Evolutionary conservation across 148 eudicot genomes (phyloP), one percentile per base, ranked within the genome.

Genomic region (Rhododendron griersonianum): DNA sequence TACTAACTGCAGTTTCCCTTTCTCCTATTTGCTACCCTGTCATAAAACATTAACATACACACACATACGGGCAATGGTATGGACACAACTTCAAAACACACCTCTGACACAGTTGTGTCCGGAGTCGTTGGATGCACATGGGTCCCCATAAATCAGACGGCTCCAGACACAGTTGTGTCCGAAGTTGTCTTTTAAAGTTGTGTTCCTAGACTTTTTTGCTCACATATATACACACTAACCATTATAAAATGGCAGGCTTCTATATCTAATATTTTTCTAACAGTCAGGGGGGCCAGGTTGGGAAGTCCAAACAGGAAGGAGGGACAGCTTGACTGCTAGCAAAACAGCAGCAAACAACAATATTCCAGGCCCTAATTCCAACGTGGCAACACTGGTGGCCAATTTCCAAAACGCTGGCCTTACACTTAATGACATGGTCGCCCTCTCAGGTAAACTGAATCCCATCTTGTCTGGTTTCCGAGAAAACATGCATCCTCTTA

Each of bases 221-320:
- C 9, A 16, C 8, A 19, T 21, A 21, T 28, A 69, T 13, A 69
- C 16, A 30, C 14, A 30, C 76, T 18, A 16, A 16, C 18, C 47
- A 75, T 1, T 35, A 5, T 75, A 16, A 14, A 74, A 4, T 33
- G 23, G 16, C 45, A 14, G 18, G 15, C 5, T 74, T 33, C 44
- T 33, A 30, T 30, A 5, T 61, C 25, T 5, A n/a, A 78, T 53
- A 51, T 55, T 55, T 55, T 55, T 1, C 7, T 81, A 86, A 50
- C 85, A 95, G 98, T 93, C 96, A 35, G 93, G 93, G 8, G 98
- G 98, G 41, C 96, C 96, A 1, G 90, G 91, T 21, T 95, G 98
- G 98, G 93, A 94, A 84, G 96, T 89, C 41, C 79, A 89, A 73
- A 89, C 89, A 81, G 98, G 98, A 19, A 88, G 98, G 78, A 92